Base-by-base conservation (phyloP, 148 eudicot species). In the Rhododendron mucronatum region DNA sequence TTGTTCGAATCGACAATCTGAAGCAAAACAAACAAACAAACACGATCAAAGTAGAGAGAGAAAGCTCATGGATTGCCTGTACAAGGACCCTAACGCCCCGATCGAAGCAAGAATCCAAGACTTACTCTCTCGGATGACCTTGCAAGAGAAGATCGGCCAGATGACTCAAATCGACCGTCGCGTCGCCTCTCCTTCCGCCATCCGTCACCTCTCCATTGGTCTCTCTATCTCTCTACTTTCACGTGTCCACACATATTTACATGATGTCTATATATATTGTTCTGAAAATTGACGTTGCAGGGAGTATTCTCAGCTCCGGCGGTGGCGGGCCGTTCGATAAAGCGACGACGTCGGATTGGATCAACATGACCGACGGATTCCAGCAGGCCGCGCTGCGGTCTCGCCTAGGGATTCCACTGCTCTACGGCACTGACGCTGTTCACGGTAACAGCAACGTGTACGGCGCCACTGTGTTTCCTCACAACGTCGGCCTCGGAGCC, bases 401-500 rank as follows among this genome's bases (percentile, higher is more conserved):
- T 45, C 90, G 98, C 73, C 94, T 97, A 4, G 95, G 95, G 35
- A 97, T 97, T 88, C 99, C 99, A 33, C 87, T 95, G 44, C 84
- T 97, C 45, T 97, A 94, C 80, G 99, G 98, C 8, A 87, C 83
- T 53, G 99, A 97, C 82, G 98, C 98, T 59, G 95, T 97, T 78
- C 99, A 97, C 85, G 99, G 99, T 23, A 95, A 97, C 87, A 94
- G 92, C 88, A 94, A 89, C 85, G 94, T 97, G 6, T 95, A 92
- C 83, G 98, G 98, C 48, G 92, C 99, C 78, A 97, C 98, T 7
- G 89, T 95, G 44, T 97, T 97, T 53, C 99, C 99, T 87, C 98
- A 97, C 79, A 95, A 95, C 77, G 92, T 97, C 83, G 94, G 95
- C 88, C 98, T 97, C 83, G 99, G 99, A 21, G 99, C 99, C 48